Percentiles rank a stretch among this genome's conserved stretches.
These are phyloP conservation scores for Lactarius deliciosus DNA, from an alignment of 768 basidiomycete species.

Conservation along the genomic window DNA sequence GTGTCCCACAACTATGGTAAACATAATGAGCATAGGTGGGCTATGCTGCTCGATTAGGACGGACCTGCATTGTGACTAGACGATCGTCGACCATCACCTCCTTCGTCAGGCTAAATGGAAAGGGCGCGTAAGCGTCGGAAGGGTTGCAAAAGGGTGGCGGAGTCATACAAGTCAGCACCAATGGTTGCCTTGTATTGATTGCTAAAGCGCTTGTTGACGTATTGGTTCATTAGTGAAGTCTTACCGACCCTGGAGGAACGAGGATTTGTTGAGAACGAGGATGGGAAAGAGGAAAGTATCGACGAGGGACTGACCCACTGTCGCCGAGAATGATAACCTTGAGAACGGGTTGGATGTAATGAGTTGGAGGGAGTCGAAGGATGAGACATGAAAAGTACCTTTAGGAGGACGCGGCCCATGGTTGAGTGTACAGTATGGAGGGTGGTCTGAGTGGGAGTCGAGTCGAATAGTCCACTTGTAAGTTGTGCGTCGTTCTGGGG, in stretches of 20 bases:
- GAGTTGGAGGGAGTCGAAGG: slow-evolving; percentile 6
- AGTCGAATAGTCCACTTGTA: neutral
- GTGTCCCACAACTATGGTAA: slow-evolving; percentile 94
- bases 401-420: slow-evolving; percentile 87
- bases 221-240: slow-evolving; percentile 99
- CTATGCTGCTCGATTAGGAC: slow-evolving; percentile 26
- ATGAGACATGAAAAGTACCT: slow-evolving; percentile 47
- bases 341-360: slow-evolving; percentile 21
- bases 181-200: slow-evolving; percentile 99
- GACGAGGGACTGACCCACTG: slow-evolving; percentile 68
- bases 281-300: slow-evolving; percentile 2
- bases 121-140: slow-evolving; percentile 8
- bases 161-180: slow-evolving; percentile 89
- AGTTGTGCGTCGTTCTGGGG: neutral
- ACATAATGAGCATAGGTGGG: neutral
- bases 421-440: slow-evolving; percentile 30
- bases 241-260: slow-evolving; percentile 77
- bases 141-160: slow-evolving; percentile 30
- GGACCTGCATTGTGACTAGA: slow-evolving; percentile 97
- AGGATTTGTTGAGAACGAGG: slow-evolving; percentile 25
- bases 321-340: slow-evolving; percentile 99
- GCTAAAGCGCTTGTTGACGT: slow-evolving; percentile 99
- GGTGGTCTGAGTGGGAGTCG: slow-evolving; percentile 16
- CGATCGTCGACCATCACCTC: slow-evolving; percentile 99
- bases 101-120: slow-evolving; percentile 74